These are phyloP conservation scores for Cucurbita ficifolia DNA, from an alignment of 306 rosid species.

Conservation along the genomic window DNA sequence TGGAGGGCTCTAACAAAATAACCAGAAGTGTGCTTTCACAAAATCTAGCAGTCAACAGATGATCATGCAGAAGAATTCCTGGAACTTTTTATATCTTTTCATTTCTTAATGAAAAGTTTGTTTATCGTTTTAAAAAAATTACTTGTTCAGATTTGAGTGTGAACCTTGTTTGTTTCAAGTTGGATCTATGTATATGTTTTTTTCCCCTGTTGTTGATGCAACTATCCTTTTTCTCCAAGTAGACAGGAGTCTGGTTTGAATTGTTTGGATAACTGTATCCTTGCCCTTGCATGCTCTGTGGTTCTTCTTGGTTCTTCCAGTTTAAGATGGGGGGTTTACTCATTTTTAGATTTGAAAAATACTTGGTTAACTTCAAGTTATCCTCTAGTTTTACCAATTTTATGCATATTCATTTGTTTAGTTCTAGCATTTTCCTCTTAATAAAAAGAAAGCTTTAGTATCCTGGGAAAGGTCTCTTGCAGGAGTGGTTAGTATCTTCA, in stretches of 20 bases:
- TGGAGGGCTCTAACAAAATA: not conserved
- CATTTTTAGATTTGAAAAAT: not conserved
- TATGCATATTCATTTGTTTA: not conserved
- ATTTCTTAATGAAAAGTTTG: no score
- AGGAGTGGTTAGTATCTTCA: not conserved
- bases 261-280: not conserved
- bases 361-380: not conserved
- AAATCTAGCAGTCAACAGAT: not conserved
- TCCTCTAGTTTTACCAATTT: not conserved
- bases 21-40: not conserved
- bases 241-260: not conserved
- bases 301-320: not conserved
- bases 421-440: not conserved
- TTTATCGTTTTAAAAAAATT: no score
- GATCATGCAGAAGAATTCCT: not conserved
- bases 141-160: not conserved
- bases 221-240: not conserved
- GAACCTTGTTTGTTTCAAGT: not conserved
- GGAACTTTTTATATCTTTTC: no score
- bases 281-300: not conserved
- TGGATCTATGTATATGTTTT: not conserved
- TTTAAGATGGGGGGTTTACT: not conserved
- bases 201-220: not conserved
- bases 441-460: not conserved
- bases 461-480: not conserved